Evolutionary conservation across 192 early-diverging fungal genomes (phyloP), one percentile per base, ranked within the genome.

Genomic region (Phycomyces blakesleeanus): DNA sequence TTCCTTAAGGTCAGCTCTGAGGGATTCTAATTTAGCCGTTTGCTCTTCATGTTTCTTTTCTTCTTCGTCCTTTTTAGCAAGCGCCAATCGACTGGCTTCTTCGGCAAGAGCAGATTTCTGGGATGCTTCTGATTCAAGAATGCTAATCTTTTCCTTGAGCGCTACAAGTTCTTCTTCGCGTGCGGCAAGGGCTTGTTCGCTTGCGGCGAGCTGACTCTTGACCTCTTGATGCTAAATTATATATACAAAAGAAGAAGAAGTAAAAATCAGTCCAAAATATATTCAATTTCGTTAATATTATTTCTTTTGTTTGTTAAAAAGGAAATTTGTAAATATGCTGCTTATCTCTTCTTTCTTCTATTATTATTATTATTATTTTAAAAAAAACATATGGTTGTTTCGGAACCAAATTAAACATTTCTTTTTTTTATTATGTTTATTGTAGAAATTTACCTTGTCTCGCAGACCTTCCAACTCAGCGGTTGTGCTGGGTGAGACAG

Each of bases 1-100:
- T 3, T 57, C 41, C 5, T 62, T 51, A 20, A 66, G 38, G 21
- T 47, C 39, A 11, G 41, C 21, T 16, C 57, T 55, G 24, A 27
- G 24, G 5, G 12, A n/a, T 18, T 47, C 44, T 3, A 47, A 11
- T 18, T 3, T 18, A 29, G 24, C 7, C 0, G 11, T 11, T 15
- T 26, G 7, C 29, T 29, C 26, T 2, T 53, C 22, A 12, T 1
- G 1, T 20, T 53, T 53, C 21, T 53, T 21, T 20, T 53, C 24
- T 11, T 53, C 51, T 24, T 24, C 51, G 12, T 22, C 51, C 21
- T 53, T 53, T 25, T 53, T 6, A 0, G 16, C 11, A 27, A 18
- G 18, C 18, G 44, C 44, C 18, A n/a, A 15, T 16, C 15, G 22
- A 3, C 10, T 57, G 25, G 34, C 16, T 0, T 57, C 39, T 8